Evolutionary conservation across 2,329 filamentous ascomycete genomes (phyloP).

Genomic region (Orbilia oligospora): DNA sequence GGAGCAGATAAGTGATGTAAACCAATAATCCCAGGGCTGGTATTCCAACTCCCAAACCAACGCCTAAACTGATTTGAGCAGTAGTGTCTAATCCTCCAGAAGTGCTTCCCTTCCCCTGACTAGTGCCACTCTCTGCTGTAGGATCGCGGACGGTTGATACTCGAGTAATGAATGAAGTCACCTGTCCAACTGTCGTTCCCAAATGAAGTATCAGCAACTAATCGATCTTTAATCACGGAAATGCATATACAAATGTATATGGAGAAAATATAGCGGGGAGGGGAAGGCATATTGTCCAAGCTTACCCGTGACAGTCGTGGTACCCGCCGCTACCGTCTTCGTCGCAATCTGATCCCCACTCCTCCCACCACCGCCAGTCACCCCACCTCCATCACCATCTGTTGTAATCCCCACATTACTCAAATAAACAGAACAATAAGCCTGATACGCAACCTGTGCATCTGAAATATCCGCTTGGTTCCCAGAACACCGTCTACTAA

Average conservation of each 20-base stretch:
- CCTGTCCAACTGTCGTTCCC: conserved; percentile 11
- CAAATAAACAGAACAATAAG: conserved; percentile 15
- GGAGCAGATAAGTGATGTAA: conserved; percentile 8
- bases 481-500: not conserved
- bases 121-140: not conserved
- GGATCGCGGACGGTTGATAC: conserved; percentile 9
- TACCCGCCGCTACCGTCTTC: conserved; percentile 3
- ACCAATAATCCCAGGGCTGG: conserved; percentile 21
- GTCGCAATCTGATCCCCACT: not conserved
- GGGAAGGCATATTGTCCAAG: too few relatives aligned
- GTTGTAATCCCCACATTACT: conserved; percentile 6
- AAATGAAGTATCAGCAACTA: not conserved
- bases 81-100: not conserved
- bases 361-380: too few relatives aligned
- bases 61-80: conserved; percentile 3
- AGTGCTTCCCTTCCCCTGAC: not conserved
- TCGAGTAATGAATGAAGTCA: conserved; percentile 19
- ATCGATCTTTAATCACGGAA: too few relatives aligned
- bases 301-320: conserved; percentile 11
- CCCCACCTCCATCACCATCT: not conserved
- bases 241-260: too few relatives aligned
- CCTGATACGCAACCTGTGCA: not conserved
- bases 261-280: too few relatives aligned
- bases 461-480: not conserved
- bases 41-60: conserved; percentile 27